Conservation (phyloP, 176 grass and related monocot species). For the Metroxylon sagu region DNA sequence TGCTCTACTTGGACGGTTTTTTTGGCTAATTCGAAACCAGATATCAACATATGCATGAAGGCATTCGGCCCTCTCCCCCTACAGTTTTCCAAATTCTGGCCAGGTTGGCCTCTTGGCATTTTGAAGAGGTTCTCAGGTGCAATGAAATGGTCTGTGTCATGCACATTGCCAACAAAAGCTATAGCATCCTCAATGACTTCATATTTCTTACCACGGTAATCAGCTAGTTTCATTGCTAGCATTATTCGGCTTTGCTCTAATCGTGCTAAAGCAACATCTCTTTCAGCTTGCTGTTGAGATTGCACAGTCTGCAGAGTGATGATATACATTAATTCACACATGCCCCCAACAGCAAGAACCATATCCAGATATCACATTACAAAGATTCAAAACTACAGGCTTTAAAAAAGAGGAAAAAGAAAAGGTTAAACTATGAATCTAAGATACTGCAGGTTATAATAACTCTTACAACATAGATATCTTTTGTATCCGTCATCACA, state of each 20-base stretch:
- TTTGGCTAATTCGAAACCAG: slow-evolving; percentile 47
- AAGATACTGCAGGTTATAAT: no score
- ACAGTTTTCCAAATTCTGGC: slow-evolving; percentile 22
- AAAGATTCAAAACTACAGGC: no score
- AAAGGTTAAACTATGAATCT: no score
- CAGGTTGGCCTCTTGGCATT: slow-evolving; percentile 17
- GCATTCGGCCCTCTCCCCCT: slow-evolving; percentile 34
- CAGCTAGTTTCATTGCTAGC: slow-evolving; percentile 60
- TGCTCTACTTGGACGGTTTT: slow-evolving; percentile 34
- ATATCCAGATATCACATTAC: no score
- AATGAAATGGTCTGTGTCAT: slow-evolving; percentile 35
- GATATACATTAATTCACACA: background rate
- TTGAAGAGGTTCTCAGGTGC: slow-evolving; percentile 36
- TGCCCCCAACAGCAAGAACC: no score
- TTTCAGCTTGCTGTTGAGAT: slow-evolving; percentile 66
- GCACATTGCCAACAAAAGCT: slow-evolving; percentile 61
- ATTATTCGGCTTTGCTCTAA: slow-evolving; percentile 70
- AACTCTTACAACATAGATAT: no score
- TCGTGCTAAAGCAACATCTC: slow-evolving; percentile 65
- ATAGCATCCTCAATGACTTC: slow-evolving; percentile 73
- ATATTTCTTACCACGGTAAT: slow-evolving; percentile 68
- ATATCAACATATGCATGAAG: slow-evolving; percentile 37
- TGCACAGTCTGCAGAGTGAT: slow-evolving; percentile 59
- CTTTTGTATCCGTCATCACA: no score
- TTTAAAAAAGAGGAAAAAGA: no score